Percentiles rank a stretch among this genome's conserved stretches.
phyloP scores from a whole-genome alignment of 345 rosid species.

The Boechera divaricarpa region DNA sequence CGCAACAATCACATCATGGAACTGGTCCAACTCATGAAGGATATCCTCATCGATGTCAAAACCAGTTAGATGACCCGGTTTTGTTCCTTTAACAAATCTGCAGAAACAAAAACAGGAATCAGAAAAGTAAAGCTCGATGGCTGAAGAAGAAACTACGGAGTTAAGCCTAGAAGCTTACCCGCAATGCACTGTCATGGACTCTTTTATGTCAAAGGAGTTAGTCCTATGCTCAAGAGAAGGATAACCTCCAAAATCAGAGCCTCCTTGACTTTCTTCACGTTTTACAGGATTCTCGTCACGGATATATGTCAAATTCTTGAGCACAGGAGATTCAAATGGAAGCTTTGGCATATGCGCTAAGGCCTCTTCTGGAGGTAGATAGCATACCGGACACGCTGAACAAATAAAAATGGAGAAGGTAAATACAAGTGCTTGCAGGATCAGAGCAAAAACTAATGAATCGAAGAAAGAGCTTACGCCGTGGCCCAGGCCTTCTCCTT shows the following conservation, averaged over 20 bases:
- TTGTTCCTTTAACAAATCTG: constrained; percentile 76
- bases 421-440: not conserved
- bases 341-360: constrained; percentile 69
- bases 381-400: constrained; percentile 90
- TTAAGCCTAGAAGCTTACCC: constrained; percentile 59
- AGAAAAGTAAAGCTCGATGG: not conserved
- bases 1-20: constrained; percentile 75
- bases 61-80: constrained; percentile 74
- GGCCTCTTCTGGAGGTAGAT: constrained; percentile 75
- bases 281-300: constrained; percentile 61
- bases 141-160: not conserved
- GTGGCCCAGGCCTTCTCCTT: constrained; percentile 68
- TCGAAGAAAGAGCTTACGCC: constrained; percentile 55
- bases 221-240: constrained; percentile 73
- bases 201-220: constrained; percentile 68
- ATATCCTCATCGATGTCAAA: constrained; percentile 84
- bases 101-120: constrained; percentile 9
- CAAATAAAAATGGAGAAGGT: not conserved
- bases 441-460: not conserved
- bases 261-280: constrained; percentile 64
- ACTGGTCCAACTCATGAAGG: constrained; percentile 62
- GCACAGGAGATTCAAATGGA: constrained; percentile 62
- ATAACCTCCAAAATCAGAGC: constrained; percentile 89
- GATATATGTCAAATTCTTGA: constrained; percentile 65
- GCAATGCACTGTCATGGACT: constrained; percentile 86